These are phyloP conservation scores for Alternaria atra DNA, from an alignment of 2,329 filamentous ascomycete genomes.

Conservation along the genomic window DNA sequence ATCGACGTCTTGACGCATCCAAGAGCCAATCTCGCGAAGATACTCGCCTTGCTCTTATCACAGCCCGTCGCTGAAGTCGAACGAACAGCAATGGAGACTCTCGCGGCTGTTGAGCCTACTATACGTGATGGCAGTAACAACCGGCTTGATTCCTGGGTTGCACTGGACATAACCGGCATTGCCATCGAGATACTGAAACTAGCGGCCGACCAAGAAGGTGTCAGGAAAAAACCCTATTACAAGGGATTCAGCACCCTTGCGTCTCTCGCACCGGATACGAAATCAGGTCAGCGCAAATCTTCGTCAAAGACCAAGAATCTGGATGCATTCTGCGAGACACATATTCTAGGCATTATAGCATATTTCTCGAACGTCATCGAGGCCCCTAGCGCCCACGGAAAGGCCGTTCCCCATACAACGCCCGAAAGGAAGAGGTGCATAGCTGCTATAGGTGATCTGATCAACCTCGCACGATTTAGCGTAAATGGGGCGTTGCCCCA, in stretches of 20 bases:
- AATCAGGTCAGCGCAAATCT: constrained; percentile 55
- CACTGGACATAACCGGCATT: constrained; percentile 76
- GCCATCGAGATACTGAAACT: constrained; percentile 84
- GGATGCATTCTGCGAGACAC: constrained; percentile 78
- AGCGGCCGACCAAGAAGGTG: constrained; percentile 72
- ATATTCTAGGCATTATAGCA: constrained; percentile 87
- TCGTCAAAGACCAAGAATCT: constrained; percentile 65
- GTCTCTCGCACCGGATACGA: constrained; percentile 56
- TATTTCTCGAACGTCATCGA: constrained; percentile 82
- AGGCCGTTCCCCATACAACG: constrained; percentile 60
- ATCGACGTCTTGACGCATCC: constrained; percentile 71
- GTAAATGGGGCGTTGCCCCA: constrained; percentile 85
- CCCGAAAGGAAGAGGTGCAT: constrained; percentile 81
- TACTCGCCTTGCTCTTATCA: constrained; percentile 66
- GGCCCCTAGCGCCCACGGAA: constrained; percentile 59
- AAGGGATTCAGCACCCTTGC: constrained; percentile 60
- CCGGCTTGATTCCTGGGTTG: constrained; percentile 73
- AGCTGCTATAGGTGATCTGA: constrained; percentile 86
- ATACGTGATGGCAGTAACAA: constrained; percentile 68
- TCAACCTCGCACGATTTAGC: constrained; percentile 75
- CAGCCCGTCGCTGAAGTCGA: constrained; percentile 72
- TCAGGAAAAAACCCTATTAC: constrained; percentile 60
- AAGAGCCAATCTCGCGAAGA: constrained; percentile 64
- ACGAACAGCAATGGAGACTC: constrained; percentile 70
- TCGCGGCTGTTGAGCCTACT: constrained; percentile 73